phyloP scores from a whole-genome alignment of 345 rosid species.

The Rhodamnia argentea region DNA sequence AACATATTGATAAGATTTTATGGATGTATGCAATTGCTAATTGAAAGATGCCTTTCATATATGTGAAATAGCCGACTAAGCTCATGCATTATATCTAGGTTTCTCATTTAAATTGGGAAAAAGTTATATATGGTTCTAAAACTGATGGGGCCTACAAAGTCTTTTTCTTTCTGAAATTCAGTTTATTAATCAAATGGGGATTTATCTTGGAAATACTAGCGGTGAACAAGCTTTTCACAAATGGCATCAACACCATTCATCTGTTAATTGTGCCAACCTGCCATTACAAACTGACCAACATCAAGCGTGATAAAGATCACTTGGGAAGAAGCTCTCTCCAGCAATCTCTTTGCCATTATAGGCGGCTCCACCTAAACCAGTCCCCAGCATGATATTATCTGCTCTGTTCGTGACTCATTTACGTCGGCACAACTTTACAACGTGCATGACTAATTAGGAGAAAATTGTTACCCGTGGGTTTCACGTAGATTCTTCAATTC shows the following conservation, averaged over 20 bases:
- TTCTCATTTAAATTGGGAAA: not conserved
- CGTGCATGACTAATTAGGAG: not conserved
- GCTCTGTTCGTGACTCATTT: not conserved
- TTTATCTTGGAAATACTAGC: not conserved
- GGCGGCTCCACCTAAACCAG: not conserved
- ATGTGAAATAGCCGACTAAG: not conserved
- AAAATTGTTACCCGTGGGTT: slow-evolving; percentile 37
- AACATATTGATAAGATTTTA: no score
- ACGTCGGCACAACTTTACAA: not conserved
- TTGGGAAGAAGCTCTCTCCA: not conserved
- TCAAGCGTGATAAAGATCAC: not conserved
- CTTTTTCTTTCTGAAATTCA: not conserved
- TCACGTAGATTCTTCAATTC: slow-evolving; percentile 59
- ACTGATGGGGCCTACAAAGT: not conserved
- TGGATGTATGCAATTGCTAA: not conserved
- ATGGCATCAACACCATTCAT: not conserved
- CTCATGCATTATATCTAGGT: not conserved
- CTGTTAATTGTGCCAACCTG: not conserved
- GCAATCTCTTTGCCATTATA: not conserved
- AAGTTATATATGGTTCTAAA: not conserved
- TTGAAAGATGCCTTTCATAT: not conserved
- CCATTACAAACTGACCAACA: not conserved
- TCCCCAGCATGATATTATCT: not conserved
- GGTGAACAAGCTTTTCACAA: not conserved
- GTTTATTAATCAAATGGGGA: not conserved